Percentiles rank a stretch among this genome's conserved stretches.
Evolutionary conservation across 352 stramenopile genomes (phyloP).

Genomic region (Pythium monospermum): DNA sequence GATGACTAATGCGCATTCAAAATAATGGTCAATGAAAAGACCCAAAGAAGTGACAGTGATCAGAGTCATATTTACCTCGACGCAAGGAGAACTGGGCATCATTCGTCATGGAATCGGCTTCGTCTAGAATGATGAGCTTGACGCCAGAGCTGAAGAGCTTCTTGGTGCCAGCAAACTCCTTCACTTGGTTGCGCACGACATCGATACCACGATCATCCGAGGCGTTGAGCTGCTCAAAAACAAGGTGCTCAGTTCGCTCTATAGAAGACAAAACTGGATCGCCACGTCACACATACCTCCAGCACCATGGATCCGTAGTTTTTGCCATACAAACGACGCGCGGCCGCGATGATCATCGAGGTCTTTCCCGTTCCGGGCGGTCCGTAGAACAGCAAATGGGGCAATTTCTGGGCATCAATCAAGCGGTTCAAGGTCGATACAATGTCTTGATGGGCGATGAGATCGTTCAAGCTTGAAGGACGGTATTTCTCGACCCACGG

Average conservation of each 20-base stretch:
- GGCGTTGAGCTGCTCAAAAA: slow-evolving; percentile 90
- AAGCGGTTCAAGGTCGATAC: slow-evolving; percentile 94
- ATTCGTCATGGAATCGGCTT: slow-evolving; percentile 98
- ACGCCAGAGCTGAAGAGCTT: slow-evolving; percentile 94
- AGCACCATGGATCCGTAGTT: slow-evolving; percentile 94
- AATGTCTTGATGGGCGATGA: slow-evolving; percentile 97
- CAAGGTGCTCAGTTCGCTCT: no score
- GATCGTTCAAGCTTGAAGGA: slow-evolving; percentile 89
- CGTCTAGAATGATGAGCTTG: slow-evolving; percentile 98
- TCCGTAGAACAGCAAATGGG: slow-evolving; percentile 97
- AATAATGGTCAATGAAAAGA: no score
- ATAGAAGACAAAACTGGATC: no score
- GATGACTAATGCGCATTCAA: slow-evolving; percentile 84
- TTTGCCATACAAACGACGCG: slow-evolving; percentile 93
- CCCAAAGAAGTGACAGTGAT: no score
- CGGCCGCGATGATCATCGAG: slow-evolving; percentile 95
- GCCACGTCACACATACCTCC: slow-evolving; percentile 64
- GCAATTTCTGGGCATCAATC: slow-evolving; percentile 95
- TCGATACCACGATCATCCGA: slow-evolving; percentile 96
- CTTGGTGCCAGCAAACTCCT: slow-evolving; percentile 96
- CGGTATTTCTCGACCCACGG: slow-evolving; percentile 99
- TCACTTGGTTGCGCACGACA: slow-evolving; percentile 97
- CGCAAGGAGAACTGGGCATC: slow-evolving; percentile 96
- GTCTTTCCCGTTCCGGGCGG: slow-evolving; percentile 97
- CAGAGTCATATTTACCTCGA: no score